These are phyloP conservation scores for Acacia confusa DNA, from an alignment of 306 rosid species.

Conservation along the genomic window DNA sequence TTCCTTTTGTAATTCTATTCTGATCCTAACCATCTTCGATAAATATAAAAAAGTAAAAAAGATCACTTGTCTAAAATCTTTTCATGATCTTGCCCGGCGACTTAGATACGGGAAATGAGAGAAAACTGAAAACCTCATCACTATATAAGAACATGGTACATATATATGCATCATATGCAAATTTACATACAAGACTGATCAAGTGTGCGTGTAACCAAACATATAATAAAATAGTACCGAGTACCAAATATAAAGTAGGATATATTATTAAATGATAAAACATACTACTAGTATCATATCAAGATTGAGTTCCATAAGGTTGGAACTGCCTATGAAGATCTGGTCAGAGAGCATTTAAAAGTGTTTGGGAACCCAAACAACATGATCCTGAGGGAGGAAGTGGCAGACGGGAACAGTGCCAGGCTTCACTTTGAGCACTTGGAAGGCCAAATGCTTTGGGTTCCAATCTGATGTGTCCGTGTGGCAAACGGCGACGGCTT, in stretches of 20 bases:
- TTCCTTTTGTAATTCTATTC: no score
- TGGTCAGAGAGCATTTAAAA: not conserved
- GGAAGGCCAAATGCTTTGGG: constrained; percentile 76
- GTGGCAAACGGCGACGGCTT: constrained; percentile 76
- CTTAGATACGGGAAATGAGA: not conserved
- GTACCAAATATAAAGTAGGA: not conserved
- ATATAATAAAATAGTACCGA: not conserved
- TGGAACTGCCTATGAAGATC: not conserved
- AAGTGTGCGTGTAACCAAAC: not conserved
- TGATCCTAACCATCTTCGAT: no score
- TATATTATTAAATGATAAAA: not conserved
- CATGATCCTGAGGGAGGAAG: constrained; percentile 78
- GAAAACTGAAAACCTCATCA: not conserved
- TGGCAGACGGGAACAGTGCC: constrained; percentile 80
- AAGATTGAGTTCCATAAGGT: not conserved
- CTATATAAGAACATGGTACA: not conserved
- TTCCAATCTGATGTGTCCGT: constrained; percentile 77
- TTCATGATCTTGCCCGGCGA: not conserved
- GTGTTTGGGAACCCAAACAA: constrained; percentile 67
- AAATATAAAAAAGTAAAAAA: no score
- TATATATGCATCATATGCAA: not conserved
- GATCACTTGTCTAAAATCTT: no score
- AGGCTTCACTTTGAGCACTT: constrained; percentile 70
- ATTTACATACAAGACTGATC: not conserved
- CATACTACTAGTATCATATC: not conserved